A percentile compares a stretch with the other conserved stretches of the same genome.
These are phyloP conservation scores for Rhododendron ferrugineum DNA, from an alignment of 148 eudicot genomes.

Conservation along the genomic window DNA sequence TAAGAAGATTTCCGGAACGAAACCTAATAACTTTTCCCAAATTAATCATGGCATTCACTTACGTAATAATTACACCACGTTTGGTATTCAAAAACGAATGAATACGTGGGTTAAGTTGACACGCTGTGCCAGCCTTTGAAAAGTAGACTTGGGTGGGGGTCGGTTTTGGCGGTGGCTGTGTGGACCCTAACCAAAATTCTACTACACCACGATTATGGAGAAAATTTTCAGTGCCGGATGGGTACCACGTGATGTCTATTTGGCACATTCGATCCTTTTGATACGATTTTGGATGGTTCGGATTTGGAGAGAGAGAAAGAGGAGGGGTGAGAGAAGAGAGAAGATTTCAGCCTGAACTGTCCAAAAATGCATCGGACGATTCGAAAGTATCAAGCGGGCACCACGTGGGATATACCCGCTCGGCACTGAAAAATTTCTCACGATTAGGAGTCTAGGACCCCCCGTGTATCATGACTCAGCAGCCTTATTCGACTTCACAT, in stretches of 20 bases:
- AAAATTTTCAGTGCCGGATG: too few species aligned
- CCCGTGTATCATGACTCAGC: neutral
- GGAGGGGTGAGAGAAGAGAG: too few species aligned
- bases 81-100: neutral
- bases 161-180: neutral
- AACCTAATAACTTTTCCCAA: too few species aligned
- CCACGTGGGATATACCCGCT: too few species aligned
- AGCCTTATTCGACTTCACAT: neutral
- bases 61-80: neutral
- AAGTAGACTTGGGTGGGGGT: neutral
- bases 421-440: too few species aligned
- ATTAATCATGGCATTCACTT: neutral
- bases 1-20: too few species aligned
- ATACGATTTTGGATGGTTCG: accelerated
- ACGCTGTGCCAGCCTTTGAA: neutral
- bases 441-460: too few species aligned
- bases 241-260: too few species aligned
- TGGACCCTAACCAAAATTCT: neutral
- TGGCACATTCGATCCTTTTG: too few species aligned
- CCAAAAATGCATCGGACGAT: too few species aligned
- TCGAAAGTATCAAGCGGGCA: accelerated
- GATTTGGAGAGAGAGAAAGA: too few species aligned
- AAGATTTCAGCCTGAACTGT: too few species aligned
- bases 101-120: neutral
- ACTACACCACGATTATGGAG: neutral